A percentile compares a stretch with the other conserved stretches of the same genome.
Conservation (phyloP, 768 basidiomycete species). For the Rhizopogon vesiculosus region DNA sequence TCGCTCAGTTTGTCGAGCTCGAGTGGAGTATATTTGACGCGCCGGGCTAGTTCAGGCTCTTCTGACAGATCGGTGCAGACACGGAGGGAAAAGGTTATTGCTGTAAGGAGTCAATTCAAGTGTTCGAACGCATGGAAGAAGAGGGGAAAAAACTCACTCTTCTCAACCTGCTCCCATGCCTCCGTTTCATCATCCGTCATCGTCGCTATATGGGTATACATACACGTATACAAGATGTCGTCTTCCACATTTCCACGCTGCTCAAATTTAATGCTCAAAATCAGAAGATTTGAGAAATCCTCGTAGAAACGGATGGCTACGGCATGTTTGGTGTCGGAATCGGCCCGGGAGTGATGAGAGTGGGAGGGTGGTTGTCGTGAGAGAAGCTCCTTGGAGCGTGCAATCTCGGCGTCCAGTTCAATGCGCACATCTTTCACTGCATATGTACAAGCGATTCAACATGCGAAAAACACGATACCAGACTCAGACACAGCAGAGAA, state of each 20-base stretch:
- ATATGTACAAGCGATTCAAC: not conserved
- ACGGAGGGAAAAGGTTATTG: slow-evolving; percentile 55
- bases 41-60: slow-evolving; percentile 27
- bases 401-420: slow-evolving; percentile 63
- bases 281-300: slow-evolving; percentile 76
- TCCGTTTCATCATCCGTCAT: slow-evolving; percentile 22
- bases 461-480: not conserved
- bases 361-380: slow-evolving; percentile 35
- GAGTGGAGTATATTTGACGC: slow-evolving; percentile 54
- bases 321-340: slow-evolving; percentile 51
- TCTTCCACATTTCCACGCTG: slow-evolving; percentile 36
- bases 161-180: slow-evolving; percentile 32
- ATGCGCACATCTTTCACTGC: slow-evolving; percentile 46
- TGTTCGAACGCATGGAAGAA: slow-evolving; percentile 1
- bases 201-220: slow-evolving; percentile 51
- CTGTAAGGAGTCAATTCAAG: slow-evolving; percentile 29
- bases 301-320: slow-evolving; percentile 75
- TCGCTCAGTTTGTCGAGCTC: slow-evolving; percentile 57
- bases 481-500: not conserved
- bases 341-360: slow-evolving; percentile 30
- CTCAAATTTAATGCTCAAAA: slow-evolving; percentile 55
- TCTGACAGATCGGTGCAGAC: slow-evolving; percentile 38
- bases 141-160: slow-evolving; percentile 14
- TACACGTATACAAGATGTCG: slow-evolving; percentile 60
- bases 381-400: slow-evolving; percentile 42